Conservation (phyloP, 2,329 filamentous ascomycete species). For the Paraconiothyrium sp. region DNA sequence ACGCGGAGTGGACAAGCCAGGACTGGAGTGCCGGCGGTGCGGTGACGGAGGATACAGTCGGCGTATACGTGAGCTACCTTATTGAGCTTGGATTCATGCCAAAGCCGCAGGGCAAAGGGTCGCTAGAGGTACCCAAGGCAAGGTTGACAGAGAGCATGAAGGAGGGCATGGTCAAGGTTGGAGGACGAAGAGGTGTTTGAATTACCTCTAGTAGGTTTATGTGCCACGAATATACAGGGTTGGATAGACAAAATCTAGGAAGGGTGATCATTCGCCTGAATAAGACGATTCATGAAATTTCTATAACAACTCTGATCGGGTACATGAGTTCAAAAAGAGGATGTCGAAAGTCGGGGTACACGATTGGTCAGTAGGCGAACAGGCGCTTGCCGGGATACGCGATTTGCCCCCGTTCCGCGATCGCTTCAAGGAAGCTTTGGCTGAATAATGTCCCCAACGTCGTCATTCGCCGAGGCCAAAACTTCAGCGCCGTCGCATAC, state of each 20-base stretch:
- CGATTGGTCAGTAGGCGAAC: too few species aligned
- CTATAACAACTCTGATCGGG: not conserved
- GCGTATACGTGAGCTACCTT: constrained; percentile 71
- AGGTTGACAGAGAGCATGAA: constrained; percentile 44
- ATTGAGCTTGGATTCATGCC: constrained; percentile 70
- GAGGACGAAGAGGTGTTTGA: constrained; percentile 41
- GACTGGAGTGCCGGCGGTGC: constrained; percentile 66
- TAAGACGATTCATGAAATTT: not conserved
- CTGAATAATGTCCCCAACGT: constrained; percentile 11
- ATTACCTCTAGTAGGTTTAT: not conserved
- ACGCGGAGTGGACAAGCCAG: constrained; percentile 67
- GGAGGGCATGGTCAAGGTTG: constrained; percentile 45
- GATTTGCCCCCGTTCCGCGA: not conserved
- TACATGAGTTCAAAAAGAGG: too few species aligned
- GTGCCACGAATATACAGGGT: not conserved
- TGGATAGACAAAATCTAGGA: constrained; percentile 10
- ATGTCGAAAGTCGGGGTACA: too few species aligned
- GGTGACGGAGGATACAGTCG: constrained; percentile 69
- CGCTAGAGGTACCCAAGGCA: constrained; percentile 38
- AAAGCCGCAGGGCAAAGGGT: constrained; percentile 38
- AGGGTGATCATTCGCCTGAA: not conserved
- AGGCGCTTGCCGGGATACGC: too few species aligned
- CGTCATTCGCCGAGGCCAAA: constrained; percentile 14
- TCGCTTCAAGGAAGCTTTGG: constrained; percentile 2
- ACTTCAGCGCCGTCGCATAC: constrained; percentile 12